These are phyloP conservation scores for Aspergillus calidoustus DNA, from an alignment of 2,329 filamentous ascomycete genomes.

Conservation along the genomic window DNA sequence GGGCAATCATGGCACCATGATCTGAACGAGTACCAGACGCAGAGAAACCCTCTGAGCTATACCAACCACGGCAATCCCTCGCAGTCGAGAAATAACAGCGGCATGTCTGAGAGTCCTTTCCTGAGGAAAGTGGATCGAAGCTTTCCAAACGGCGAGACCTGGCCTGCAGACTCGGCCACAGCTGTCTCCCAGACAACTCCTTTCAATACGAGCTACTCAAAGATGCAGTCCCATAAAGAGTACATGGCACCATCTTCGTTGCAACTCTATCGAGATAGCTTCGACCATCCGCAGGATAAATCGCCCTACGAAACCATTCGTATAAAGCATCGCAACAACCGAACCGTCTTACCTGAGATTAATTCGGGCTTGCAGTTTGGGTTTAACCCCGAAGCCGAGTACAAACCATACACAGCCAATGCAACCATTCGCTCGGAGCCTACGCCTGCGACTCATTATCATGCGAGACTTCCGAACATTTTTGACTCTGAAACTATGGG, in stretches of 20 bases:
- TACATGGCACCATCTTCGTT: conserved; percentile 5
- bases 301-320: conserved; percentile 16
- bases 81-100: conserved; percentile 5
- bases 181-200: not conserved
- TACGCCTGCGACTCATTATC: not conserved
- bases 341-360: conserved; percentile 14
- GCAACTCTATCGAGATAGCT: conserved; percentile 14
- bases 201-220: conserved; percentile 1
- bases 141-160: not conserved
- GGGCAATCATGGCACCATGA: conserved; percentile 15
- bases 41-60: conserved; percentile 28
- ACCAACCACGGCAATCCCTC: conserved; percentile 7
- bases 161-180: not conserved
- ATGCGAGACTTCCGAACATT: not conserved
- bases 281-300: conserved; percentile 9
- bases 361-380: conserved; percentile 10
- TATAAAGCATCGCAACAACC: conserved; percentile 3
- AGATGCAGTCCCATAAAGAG: not conserved
- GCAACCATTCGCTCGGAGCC: conserved; percentile 14
- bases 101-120: conserved; percentile 8
- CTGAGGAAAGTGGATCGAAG: not conserved
- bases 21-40: conserved; percentile 11
- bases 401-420: not conserved
- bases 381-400: not conserved
- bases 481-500: not conserved